These are phyloP conservation scores for Rhynchospora pubera DNA, from an alignment of 176 grass and related monocot genomes.

Conservation along the genomic window DNA sequence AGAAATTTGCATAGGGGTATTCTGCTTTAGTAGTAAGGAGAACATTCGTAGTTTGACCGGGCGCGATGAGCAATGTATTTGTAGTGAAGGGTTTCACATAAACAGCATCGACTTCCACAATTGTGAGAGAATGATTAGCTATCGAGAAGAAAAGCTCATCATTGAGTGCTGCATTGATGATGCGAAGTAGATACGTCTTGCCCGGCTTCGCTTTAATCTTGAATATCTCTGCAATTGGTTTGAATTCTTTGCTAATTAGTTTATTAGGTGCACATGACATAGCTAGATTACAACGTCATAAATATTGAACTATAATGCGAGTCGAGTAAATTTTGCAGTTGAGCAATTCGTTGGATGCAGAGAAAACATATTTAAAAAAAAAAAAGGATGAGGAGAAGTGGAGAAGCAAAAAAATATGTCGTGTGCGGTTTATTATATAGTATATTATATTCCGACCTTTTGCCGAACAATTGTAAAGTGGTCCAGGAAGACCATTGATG, in stretches of 20 bases:
- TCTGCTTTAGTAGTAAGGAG: slow-evolving; percentile 32
- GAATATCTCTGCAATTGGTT: slow-evolving; percentile 36
- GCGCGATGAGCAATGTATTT: slow-evolving; percentile 40
- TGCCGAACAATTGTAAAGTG: slow-evolving; percentile 52
- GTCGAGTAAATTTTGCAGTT: too few species aligned
- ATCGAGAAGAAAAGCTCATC: slow-evolving; percentile 84
- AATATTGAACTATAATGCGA: too few species aligned
- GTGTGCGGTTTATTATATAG: too few species aligned
- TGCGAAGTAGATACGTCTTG: slow-evolving; percentile 53
- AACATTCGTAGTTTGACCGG: slow-evolving; percentile 62
- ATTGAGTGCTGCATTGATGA: slow-evolving; percentile 76
- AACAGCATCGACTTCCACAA: slow-evolving; percentile 59
- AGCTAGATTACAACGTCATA: too few species aligned
- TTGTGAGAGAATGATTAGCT: slow-evolving; percentile 61
- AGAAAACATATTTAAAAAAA: too few species aligned
- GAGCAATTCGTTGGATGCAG: too few species aligned
- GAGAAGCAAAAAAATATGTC: too few species aligned
- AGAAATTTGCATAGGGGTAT: slow-evolving; percentile 22
- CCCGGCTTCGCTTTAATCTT: slow-evolving; percentile 39
- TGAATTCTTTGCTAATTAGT: background rate
- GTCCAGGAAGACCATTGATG: slow-evolving; percentile 62
- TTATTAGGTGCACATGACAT: background rate
- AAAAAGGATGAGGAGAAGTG: too few species aligned
- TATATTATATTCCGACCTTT: slow-evolving; percentile 4
- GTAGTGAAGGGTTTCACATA: slow-evolving; percentile 63